A percentile compares a stretch with the other conserved stretches of the same genome.
Evolutionary conservation across 768 basidiomycete species (phyloP).

Genomic region (Termitomyces sp.): DNA sequence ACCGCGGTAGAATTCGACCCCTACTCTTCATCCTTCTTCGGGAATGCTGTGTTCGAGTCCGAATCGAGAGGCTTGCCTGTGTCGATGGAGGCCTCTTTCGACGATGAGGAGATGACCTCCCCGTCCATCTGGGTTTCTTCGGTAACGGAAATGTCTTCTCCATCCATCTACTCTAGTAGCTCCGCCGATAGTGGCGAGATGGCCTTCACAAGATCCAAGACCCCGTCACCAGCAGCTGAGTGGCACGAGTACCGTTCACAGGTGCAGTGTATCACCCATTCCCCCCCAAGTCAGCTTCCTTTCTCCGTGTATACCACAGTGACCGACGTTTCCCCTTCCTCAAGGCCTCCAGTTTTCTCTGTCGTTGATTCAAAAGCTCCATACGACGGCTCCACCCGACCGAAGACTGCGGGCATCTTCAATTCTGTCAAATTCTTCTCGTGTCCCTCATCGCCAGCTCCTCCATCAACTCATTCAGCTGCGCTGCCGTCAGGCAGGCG

Average conservation of each 20-base stretch:
- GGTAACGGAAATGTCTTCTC: conserved; percentile 42
- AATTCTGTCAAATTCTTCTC: conserved; percentile 46
- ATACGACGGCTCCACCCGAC: conserved; percentile 20
- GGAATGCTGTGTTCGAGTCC: conserved; percentile 40
- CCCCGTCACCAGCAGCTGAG: conserved; percentile 25
- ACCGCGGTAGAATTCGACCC: conserved; percentile 70
- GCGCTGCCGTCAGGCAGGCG: conserved; percentile 27
- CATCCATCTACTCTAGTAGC: conserved; percentile 43
- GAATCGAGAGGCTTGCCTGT: conserved; percentile 30
- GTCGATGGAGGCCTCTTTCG: conserved; percentile 29
- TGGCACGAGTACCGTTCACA: conserved; percentile 31
- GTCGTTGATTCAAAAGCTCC: conserved; percentile 20
- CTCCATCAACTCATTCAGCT: conserved; percentile 30
- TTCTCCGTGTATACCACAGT: conserved; percentile 37
- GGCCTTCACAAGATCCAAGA: conserved; percentile 32
- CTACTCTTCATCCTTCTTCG: conserved; percentile 55
- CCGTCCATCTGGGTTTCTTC: conserved; percentile 47
- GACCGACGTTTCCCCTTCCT: conserved; percentile 37
- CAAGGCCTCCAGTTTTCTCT: conserved; percentile 31
- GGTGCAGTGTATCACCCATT: conserved; percentile 31
- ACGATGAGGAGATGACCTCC: conserved; percentile 54
- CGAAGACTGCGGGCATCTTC: conserved; percentile 37
- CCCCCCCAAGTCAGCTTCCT: conserved; percentile 41
- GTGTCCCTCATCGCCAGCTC: conserved; percentile 44
- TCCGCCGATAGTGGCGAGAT: conserved; percentile 29